These are phyloP conservation scores for Acanthamoeba triangularis DNA, from an alignment of 208 protist genomes.

Conservation along the genomic window DNA sequence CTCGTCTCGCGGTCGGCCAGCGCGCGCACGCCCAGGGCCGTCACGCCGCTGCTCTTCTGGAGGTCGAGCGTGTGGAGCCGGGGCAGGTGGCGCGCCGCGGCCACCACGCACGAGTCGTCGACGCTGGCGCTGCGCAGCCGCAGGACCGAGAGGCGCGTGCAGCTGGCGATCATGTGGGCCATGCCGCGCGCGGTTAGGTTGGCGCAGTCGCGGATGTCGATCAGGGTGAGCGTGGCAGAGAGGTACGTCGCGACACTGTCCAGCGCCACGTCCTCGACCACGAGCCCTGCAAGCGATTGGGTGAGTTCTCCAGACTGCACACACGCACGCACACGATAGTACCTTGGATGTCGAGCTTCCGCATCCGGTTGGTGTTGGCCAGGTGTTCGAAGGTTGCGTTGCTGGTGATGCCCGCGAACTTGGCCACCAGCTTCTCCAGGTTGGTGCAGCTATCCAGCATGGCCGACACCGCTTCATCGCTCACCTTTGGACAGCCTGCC, in stretches of 20 bases:
- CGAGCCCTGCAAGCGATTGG: not conserved
- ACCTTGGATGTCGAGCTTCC: constrained; percentile 17
- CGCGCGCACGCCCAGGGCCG: not conserved
- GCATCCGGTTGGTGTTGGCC: not conserved
- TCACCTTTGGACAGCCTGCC: not conserved
- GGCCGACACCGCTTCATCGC: not conserved
- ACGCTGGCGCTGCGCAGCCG: constrained; percentile 4
- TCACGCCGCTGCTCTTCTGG: constrained; percentile 19
- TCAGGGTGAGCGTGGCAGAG: not conserved
- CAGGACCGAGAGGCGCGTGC: not conserved
- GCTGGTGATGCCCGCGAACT: not conserved
- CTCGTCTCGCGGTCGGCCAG: not conserved
- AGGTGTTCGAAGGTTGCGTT: constrained; percentile 8
- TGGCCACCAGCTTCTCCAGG: constrained; percentile 33
- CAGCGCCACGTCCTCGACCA: not conserved
- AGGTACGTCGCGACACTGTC: not conserved
- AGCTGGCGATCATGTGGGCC: not conserved
- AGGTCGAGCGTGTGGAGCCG: constrained; percentile 16
- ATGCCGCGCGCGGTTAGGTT: not conserved
- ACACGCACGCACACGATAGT: not conserved
- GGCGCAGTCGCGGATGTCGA: constrained; percentile 12
- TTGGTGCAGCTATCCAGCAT: not conserved
- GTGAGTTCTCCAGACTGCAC: not conserved
- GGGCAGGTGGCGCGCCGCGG: not conserved
- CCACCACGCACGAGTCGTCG: constrained; percentile 10